A percentile compares a stretch with the other conserved stretches of the same genome.
phyloP scores from a whole-genome alignment of 2,329 filamentous ascomycete species.

The Colletotrichum sp. region DNA sequence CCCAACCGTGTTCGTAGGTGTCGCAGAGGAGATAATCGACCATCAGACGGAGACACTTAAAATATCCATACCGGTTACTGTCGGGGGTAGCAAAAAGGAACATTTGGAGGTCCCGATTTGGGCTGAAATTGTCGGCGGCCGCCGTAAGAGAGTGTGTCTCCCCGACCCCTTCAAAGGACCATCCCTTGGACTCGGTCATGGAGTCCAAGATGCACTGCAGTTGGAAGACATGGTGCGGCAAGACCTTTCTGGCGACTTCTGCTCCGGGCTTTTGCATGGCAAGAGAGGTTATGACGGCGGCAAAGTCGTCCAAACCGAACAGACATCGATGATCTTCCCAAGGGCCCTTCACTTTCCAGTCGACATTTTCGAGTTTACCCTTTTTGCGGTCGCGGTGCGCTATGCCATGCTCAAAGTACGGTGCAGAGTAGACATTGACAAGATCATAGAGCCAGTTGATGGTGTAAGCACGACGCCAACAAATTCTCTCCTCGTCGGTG shows the following conservation, averaged over 20 bases:
- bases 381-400: neutral
- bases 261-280: slow-evolving; percentile 47
- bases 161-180: slow-evolving; percentile 35
- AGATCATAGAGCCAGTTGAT: slow-evolving; percentile 59
- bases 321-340: slow-evolving; percentile 31
- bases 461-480: slow-evolving; percentile 52
- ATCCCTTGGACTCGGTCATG: slow-evolving; percentile 46
- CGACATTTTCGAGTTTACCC: neutral
- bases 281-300: slow-evolving; percentile 44
- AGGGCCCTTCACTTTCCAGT: slow-evolving; percentile 35
- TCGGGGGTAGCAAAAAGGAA: neutral
- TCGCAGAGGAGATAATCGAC: neutral
- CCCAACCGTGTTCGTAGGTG: neutral
- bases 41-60: neutral
- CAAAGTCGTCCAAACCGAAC: slow-evolving; percentile 53
- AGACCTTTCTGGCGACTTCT: slow-evolving; percentile 42
- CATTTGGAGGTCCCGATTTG: neutral
- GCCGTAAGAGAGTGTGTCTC: neutral
- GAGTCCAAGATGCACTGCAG: slow-evolving; percentile 56
- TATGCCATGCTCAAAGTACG: slow-evolving; percentile 12
- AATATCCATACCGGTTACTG: neutral
- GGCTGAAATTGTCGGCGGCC: neutral
- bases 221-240: slow-evolving; percentile 54
- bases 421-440: slow-evolving; percentile 47
- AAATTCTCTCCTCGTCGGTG: slow-evolving; percentile 39